Base-by-base conservation (phyloP, 1,284 basidiomycete genomes). In the Rhodotorula sp. region DNA sequence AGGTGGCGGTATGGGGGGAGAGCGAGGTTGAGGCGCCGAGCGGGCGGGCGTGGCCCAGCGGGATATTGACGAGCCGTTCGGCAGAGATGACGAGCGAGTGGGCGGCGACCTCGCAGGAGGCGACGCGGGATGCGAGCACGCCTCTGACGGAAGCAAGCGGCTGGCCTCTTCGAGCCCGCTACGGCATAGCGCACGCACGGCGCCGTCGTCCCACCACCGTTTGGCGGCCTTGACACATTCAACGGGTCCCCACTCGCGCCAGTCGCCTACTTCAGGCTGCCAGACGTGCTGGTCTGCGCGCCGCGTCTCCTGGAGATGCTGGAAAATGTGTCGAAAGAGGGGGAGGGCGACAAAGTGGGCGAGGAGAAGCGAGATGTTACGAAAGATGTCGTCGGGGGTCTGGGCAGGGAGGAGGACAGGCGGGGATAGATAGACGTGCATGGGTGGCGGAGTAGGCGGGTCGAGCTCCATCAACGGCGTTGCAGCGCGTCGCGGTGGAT, bases 191-290 rank as follows among this genome's bases (percentile, higher is more conserved):
- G 41, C 60, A 8, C 41, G 16, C 7, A 76, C 44, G 7, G 61
- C 61, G 14, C 74, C 74, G 4, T 74, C 70, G 4, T 48, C 45
- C 74, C 74, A 76, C 62, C 61, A 76, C 42, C 48, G 19, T 34
- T 41, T 57, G 12, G 62, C 46, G 5, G 52, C 41, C 46, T 50
- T n/a, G 16, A 65, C 60, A 17, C 58, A 63, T 14, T 63, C 50
- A 4, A 9, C 17, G 8, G 67, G 69, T 14, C 52, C 42, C 74
- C 74, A 76, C 34, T 23, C 12, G 19, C 70, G 44, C 70, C 73
- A 72, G 13, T 76, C 74, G 5, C 69, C 69, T 1, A 73, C 45
- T 54, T 71, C 63, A 13, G 59, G 53, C 27, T 54, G 41, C 62
- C 68, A 67, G 9, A 2, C 17, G 0, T 12, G 13, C 23, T 70